Evolutionary conservation across 2,329 filamentous ascomycete species (phyloP).

Genomic region (Pseudofabraea citricarpa): DNA sequence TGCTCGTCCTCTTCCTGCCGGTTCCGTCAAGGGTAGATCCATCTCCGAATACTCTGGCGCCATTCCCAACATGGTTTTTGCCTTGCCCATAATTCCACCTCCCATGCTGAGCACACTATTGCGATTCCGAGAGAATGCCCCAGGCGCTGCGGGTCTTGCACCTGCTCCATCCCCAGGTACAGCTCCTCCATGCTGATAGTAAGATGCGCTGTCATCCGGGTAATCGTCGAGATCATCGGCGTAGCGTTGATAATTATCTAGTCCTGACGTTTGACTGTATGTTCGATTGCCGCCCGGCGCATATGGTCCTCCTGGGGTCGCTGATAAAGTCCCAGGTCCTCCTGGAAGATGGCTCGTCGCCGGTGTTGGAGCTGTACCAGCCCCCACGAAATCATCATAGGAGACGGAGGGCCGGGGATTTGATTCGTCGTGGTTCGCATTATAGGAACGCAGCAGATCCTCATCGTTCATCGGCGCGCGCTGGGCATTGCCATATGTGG

Average conservation of each 20-base stretch:
- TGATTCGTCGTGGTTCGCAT: conserved; percentile 52
- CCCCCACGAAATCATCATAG: conserved; percentile 92
- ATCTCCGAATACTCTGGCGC: conserved; percentile 88
- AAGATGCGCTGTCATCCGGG: conserved; percentile 71
- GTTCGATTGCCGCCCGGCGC: conserved; percentile 13
- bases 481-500: conserved; percentile 70
- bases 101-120: conserved; percentile 87
- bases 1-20: conserved; percentile 45
- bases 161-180: conserved; percentile 52
- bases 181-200: conserved; percentile 72
- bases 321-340: conserved; percentile 24
- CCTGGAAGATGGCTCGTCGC: conserved; percentile 35
- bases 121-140: conserved; percentile 62
- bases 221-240: conserved; percentile 83
- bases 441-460: conserved; percentile 70
- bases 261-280: conserved; percentile 69
- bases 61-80: conserved; percentile 90
- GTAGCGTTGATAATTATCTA: conserved; percentile 88
- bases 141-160: conserved; percentile 25
- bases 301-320: conserved; percentile 18
- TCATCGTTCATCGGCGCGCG: conserved; percentile 77
- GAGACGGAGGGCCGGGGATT: conserved; percentile 78
- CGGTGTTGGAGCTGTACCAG: conserved; percentile 43
- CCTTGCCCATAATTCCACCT: conserved; percentile 78
- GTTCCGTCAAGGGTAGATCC: conserved; percentile 90